Percentiles rank a stretch among this genome's conserved stretches.
These are phyloP conservation scores for Phytophthora litchii DNA, from an alignment of 352 stramenopile species.

Conservation along the genomic window DNA sequence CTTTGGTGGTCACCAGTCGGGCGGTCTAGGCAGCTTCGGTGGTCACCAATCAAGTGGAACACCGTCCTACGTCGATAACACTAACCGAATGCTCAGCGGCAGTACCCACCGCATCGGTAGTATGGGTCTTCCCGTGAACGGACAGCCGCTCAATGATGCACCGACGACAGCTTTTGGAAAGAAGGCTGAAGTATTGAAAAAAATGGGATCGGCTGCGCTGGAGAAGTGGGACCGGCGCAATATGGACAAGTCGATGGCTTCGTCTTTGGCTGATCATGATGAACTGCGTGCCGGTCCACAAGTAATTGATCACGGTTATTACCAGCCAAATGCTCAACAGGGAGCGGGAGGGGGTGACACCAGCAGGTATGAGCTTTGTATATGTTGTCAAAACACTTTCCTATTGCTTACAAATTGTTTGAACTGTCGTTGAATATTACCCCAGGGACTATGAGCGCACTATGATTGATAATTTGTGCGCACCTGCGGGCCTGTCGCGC, in stretches of 20 bases:
- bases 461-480: constrained; percentile 86
- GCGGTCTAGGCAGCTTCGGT: background rate
- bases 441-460: constrained; percentile 83
- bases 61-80: constrained; percentile 60
- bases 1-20: constrained; percentile 27
- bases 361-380: constrained; percentile 53
- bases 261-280: constrained; percentile 87
- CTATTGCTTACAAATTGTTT: background rate
- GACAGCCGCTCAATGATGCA: constrained; percentile 45
- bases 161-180: constrained; percentile 72
- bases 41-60: constrained; percentile 8
- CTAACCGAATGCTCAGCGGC: constrained; percentile 58
- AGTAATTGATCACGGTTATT: constrained; percentile 78
- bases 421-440: constrained; percentile 8
- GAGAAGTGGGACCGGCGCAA: constrained; percentile 89
- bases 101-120: constrained; percentile 42
- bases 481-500: constrained; percentile 72
- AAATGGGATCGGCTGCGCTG: constrained; percentile 76
- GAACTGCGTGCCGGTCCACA: constrained; percentile 69
- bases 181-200: constrained; percentile 81
- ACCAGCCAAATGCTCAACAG: constrained; percentile 67
- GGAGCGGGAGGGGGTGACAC: constrained; percentile 74
- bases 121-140: constrained; percentile 58
- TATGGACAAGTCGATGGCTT: constrained; percentile 92
- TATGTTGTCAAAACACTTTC: background rate